Conservation (phyloP, 208 protist genomes). For the Wallacemonas rigidus region DNA sequence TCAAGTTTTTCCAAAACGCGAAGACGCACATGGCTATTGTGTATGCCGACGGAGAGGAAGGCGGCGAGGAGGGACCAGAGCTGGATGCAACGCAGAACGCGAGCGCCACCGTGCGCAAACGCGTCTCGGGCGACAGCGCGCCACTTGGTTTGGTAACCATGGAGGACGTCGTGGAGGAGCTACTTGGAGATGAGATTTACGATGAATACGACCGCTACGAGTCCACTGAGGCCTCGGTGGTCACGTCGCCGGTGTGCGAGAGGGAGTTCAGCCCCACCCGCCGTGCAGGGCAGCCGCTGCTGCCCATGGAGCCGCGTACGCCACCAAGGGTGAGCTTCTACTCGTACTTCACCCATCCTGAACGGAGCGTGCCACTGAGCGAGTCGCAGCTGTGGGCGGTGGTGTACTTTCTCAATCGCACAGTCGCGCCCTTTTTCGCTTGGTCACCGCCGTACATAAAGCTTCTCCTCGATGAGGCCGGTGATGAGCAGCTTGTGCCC, state of each 20-base stretch:
- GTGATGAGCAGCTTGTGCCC: slow-evolving; percentile 68
- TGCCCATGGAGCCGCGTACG: slow-evolving; percentile 55
- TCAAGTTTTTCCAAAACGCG: slow-evolving; percentile 80
- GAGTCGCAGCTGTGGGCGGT: slow-evolving; percentile 87
- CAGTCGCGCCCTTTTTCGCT: slow-evolving; percentile 54
- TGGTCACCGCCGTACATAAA: slow-evolving; percentile 82
- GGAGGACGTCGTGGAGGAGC: slow-evolving; percentile 88
- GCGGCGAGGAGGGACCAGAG: slow-evolving; percentile 1
- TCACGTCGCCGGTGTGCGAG: background rate
- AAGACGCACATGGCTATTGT: slow-evolving; percentile 90
- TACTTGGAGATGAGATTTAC: slow-evolving; percentile 87
- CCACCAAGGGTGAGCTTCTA: slow-evolving; percentile 85
- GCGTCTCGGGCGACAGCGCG: slow-evolving; percentile 17
- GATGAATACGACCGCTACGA: slow-evolving; percentile 90
- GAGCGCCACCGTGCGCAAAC: slow-evolving; percentile 25
- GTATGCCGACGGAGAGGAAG: slow-evolving; percentile 38
- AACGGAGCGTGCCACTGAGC: slow-evolving; percentile 47
- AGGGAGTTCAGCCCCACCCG: slow-evolving; percentile 20
- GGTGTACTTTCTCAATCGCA: slow-evolving; percentile 79
- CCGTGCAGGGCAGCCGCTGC: slow-evolving; percentile 10
- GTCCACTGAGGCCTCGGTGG: background rate
- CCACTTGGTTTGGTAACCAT: slow-evolving; percentile 81
- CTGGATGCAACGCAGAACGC: slow-evolving; percentile 16
- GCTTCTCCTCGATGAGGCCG: slow-evolving; percentile 76
- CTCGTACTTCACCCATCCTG: slow-evolving; percentile 81